A percentile compares a stretch with the other conserved stretches of the same genome.
These are phyloP conservation scores for Reutealis trisperma DNA, from an alignment of 345 rosid genomes.

Conservation along the genomic window DNA sequence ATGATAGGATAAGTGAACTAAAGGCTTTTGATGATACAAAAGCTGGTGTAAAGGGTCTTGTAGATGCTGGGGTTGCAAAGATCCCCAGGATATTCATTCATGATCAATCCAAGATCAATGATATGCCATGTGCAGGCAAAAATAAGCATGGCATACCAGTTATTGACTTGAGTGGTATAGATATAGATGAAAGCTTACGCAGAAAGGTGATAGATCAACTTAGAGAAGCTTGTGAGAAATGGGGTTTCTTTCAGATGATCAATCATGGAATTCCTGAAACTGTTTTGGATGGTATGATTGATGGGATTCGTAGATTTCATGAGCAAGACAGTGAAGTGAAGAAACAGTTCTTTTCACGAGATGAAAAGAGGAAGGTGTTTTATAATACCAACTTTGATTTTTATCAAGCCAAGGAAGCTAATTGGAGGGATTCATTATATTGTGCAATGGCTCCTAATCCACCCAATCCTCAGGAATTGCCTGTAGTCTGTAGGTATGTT, in stretches of 20 bases:
- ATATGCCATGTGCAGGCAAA: background rate
- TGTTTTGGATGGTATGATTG: background rate
- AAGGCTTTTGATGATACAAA: constrained; percentile 10
- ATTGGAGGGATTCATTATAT: constrained; percentile 19
- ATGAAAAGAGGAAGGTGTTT: constrained; percentile 9
- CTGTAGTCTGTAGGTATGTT: constrained; percentile 12
- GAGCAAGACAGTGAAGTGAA: constrained; percentile 7
- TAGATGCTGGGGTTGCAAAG: background rate
- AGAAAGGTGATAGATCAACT: background rate
- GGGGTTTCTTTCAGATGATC: constrained; percentile 15
- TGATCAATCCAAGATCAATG: background rate
- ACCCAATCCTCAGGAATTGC: constrained; percentile 18
- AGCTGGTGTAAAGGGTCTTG: constrained; percentile 7
- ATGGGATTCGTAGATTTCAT: background rate
- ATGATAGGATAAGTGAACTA: background rate
- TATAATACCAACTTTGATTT: constrained; percentile 23
- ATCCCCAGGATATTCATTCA: background rate
- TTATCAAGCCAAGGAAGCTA: constrained; percentile 1
- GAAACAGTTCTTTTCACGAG: constrained; percentile 8
- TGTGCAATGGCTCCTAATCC: constrained; percentile 12
- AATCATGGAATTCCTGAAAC: constrained; percentile 4
- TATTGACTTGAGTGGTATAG: background rate
- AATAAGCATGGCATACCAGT: background rate
- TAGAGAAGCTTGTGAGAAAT: background rate
- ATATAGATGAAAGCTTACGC: background rate